These are phyloP conservation scores for Cylindrotheca closterium DNA, from an alignment of 108 stramenopile genomes.

Conservation along the genomic window DNA sequence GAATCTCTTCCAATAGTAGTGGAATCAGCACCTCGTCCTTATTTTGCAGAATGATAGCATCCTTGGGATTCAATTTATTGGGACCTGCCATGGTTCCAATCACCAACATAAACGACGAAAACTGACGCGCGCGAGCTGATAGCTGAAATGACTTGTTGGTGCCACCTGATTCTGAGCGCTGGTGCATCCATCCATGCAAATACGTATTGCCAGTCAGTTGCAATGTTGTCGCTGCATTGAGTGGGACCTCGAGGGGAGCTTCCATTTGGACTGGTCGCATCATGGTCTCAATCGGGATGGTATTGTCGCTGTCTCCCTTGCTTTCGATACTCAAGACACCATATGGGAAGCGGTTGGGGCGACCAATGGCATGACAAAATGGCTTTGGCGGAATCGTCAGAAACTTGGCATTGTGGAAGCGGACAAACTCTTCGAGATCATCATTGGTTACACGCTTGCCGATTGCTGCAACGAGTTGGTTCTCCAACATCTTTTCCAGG, in stretches of 20 bases:
- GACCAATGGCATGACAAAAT: conserved; percentile 73
- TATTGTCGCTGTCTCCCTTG: neutral
- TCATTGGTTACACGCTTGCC: conserved; percentile 57
- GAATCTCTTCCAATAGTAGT: conserved; percentile 75
- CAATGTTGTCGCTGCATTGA: conserved; percentile 48
- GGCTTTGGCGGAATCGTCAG: conserved; percentile 48
- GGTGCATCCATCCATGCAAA: conserved; percentile 72
- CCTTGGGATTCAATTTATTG: conserved; percentile 65
- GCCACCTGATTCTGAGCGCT: conserved; percentile 30
- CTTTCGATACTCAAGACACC: conserved; percentile 48
- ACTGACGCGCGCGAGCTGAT: conserved; percentile 71
- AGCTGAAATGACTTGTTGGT: conserved; percentile 13
- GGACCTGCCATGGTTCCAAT: conserved; percentile 75
- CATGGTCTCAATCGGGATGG: conserved; percentile 52
- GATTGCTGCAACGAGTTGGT: conserved; percentile 66
- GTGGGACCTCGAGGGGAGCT: conserved; percentile 31
- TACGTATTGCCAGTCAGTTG: conserved; percentile 63
- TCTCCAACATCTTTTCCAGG: conserved; percentile 63
- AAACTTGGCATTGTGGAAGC: conserved; percentile 54
- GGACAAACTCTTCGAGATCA: conserved; percentile 71
- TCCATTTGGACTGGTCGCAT: conserved; percentile 13
- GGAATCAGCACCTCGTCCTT: conserved; percentile 89
- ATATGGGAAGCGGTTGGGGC: conserved; percentile 63
- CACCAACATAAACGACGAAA: conserved; percentile 76
- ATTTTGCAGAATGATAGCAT: conserved; percentile 85